Base-by-base conservation (phyloP, 2,329 filamentous ascomycete genomes). In the Biscogniauxia marginata region DNA sequence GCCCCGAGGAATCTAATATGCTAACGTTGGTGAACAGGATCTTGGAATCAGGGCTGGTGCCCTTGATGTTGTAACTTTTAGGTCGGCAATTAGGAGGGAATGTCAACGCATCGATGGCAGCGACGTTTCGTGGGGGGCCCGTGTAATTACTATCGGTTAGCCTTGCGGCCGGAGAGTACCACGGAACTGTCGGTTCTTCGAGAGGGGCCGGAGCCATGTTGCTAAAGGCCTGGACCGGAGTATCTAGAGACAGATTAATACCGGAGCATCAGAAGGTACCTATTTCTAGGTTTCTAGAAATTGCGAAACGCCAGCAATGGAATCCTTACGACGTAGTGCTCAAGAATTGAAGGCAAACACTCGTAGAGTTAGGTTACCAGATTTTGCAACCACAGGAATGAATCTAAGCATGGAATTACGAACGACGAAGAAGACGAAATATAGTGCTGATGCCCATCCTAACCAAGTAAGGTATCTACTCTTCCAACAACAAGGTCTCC, bases 1-100 rank as follows among this genome's bases (percentile, higher is more conserved):
- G 54, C 3, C 70, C 70, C 1, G 69, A 71, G 2, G 67, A 69
- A 24, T 72, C 70, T 4, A 72, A 61, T 18, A 72, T 70, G 21
- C 67, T 65, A 19, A 71, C 70, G 46, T 71, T 60, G 5, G 58
- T 59, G 55, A 72, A 69, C 4, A 72, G 52, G 21, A 71, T 68
- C 20, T 57, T 67, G 5, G 30, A 39, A 39, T 39, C 30, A 1
- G 9, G 48, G 16, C 24, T 53, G 50, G 18, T 59, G 30, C 30
- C 30, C 9, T 39, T 39, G 9, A 39, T 39, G 11, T 39, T 39
- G 6, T 39, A 39, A 3, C 30, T 39, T 16, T 39, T 39, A 5
- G 30, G 30, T n/a, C 13, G 9, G 13, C 6, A 16, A 3, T 39
- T 39, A 3, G 30, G 30, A n/a, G 13, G 13, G 9, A 39, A 39